Base-by-base conservation (phyloP, 148 eudicot species). In the Silene latifolia region DNA sequence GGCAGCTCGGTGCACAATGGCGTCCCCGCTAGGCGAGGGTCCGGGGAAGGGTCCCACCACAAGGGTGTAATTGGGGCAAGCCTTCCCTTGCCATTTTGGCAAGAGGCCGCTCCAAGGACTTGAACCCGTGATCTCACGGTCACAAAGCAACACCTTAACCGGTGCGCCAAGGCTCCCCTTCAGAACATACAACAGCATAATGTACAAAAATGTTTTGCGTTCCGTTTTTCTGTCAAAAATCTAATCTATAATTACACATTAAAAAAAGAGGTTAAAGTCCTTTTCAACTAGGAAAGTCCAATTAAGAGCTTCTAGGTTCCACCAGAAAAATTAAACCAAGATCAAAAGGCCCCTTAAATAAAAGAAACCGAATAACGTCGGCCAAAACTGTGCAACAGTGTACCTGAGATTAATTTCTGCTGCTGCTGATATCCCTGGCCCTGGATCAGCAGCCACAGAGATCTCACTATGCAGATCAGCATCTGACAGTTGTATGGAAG, bases 321-420 rank as follows among this genome's bases (percentile, higher is more conserved):
- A 35, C 17, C 25, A 72, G n/a, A 12, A 42, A 35, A 5, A 15
- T 27, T 14, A 44, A 51, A 72, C 46, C 46, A 74, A 74, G 64
- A 67, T 13, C 18, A 6, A 15, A 42, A 10, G 46, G 72, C 25
- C 21, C 20, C 67, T 78, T 27, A 27, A 27, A 27, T 27, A 1
- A 27, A 27, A 27, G 29, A 27, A 27, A 27, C 29, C 29, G 29
- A 27, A 27, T 27, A 27, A 27, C 3, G 29, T 27, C 3, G 29
- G 29, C 29, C 29, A 27, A 27, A 27, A 27, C 29, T 27, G 29
- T 54, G 61, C 8, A 7, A 74, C 59, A 74, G 20, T 53, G 60
- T 51, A 74, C 77, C 77, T 74, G 15, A 64, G 48, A 65, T 7
- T 42, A 35, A 25, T 74, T 47, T 74, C 71, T 66, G 51, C 42